A percentile compares a stretch with the other conserved stretches of the same genome.
phyloP scores from a whole-genome alignment of 768 basidiomycete genomes.

The Hypholoma sublateritium region DNA sequence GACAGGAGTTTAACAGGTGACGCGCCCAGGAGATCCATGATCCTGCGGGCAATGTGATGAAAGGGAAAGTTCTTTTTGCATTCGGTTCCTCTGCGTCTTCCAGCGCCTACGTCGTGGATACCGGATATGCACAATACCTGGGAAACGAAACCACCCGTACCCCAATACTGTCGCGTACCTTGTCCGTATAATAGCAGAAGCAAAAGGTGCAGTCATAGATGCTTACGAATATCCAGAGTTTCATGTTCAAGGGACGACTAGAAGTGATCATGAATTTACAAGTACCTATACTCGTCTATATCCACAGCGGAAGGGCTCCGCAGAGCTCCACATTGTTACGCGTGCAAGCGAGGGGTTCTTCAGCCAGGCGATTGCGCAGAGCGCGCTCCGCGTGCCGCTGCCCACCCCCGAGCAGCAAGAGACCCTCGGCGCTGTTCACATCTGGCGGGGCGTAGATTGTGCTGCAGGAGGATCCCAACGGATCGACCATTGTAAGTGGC shows the following conservation, averaged over 20 bases:
- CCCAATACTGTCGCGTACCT: slow-evolving; percentile 58
- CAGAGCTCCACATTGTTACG: slow-evolving; percentile 57
- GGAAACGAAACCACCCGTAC: slow-evolving; percentile 52
- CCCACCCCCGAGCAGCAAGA: slow-evolving; percentile 50
- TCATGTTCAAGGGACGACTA: slow-evolving; percentile 58
- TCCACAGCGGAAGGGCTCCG: slow-evolving; percentile 52
- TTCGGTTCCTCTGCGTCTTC: slow-evolving; percentile 5
- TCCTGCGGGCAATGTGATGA: too few relatives aligned
- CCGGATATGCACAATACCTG: slow-evolving; percentile 58
- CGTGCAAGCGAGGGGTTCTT: slow-evolving; percentile 43
- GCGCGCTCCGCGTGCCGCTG: slow-evolving; percentile 52
- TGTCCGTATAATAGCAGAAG: slow-evolving; percentile 34
- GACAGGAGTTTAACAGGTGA: too few relatives aligned
- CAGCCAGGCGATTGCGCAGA: slow-evolving; percentile 59
- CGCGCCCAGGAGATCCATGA: too few relatives aligned
- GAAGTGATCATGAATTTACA: slow-evolving; percentile 36
- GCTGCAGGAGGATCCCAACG: slow-evolving; percentile 13
- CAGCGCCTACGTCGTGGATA: slow-evolving; percentile 39
- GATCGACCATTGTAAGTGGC: slow-evolving; percentile 14
- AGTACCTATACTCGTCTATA: slow-evolving; percentile 50
- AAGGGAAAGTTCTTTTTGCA: slow-evolving; percentile 10
- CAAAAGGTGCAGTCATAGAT: slow-evolving; percentile 41
- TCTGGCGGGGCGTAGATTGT: slow-evolving; percentile 14
- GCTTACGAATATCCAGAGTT: slow-evolving; percentile 55
- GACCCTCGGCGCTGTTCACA: slow-evolving; percentile 34